Evolutionary conservation across 768 basidiomycete genomes (phyloP), one percentile per base, ranked within the genome.

Genomic region (Suillus subalutaceus): DNA sequence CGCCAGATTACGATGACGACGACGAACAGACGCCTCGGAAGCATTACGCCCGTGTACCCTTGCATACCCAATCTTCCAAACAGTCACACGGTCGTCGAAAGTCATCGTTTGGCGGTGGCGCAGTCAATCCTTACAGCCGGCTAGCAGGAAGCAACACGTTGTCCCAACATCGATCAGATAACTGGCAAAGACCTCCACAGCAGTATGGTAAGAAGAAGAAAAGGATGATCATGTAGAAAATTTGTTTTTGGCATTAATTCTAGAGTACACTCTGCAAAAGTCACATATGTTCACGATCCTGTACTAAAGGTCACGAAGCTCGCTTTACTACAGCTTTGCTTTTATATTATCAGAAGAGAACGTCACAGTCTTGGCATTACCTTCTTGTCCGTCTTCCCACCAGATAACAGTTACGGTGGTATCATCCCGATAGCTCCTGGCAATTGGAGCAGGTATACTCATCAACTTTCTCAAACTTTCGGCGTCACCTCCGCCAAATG

Each of bases 401-500:
- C 89, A 93, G 32, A 93, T 84, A 41, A 93, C 92, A 16, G 91
- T 92, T 26, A 93, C 93, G 1, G 92, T 94, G 40, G 90, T 84
- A 75, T 96, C 94, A 72, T 96, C 94, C 53, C 94, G 83, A 74
- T 88, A 91, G 63, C 90, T 82, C 71, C 94, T 82, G 35, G 93
- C 88, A 68, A 86, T 78, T 18, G 93, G 92, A 6, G 91, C 82
- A n/a, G 94, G 92, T 55, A 96, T 94, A 75, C 93, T 94, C 72
- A 95, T 78, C 64, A 87, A 67, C 73, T 80, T 83, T 60, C 88
- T 83, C 66, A 96, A 81, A 60, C 78, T 77, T 57, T 65, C 72
- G 63, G 85, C 81, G 72, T 96, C 86, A 2, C 86, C 91, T 38
- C 95, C 94, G n/a, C 93, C 93, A 66, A 96, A 88, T n/a, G 94